phyloP scores from a whole-genome alignment of 768 basidiomycete genomes.

The Leccinum variicolor region DNA sequence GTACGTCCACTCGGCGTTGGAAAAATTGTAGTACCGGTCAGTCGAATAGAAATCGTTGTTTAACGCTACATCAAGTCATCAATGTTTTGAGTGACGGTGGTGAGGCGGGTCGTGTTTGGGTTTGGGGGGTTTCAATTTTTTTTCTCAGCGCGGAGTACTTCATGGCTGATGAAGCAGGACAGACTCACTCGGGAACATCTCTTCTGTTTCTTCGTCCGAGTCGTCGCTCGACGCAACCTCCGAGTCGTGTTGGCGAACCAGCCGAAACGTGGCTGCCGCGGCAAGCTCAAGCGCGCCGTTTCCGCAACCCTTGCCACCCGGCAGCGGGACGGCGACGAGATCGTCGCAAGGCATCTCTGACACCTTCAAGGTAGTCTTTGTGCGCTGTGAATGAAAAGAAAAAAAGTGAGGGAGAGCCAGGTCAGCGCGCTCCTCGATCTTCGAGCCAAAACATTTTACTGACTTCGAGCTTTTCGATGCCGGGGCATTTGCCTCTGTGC shows the following conservation, averaged over 20 bases:
- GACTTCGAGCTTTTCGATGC: slow-evolving; percentile 25
- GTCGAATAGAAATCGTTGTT: slow-evolving; percentile 13
- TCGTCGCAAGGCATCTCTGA: neutral
- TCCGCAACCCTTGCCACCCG: neutral
- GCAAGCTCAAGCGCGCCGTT: slow-evolving; percentile 3
- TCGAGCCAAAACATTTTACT: slow-evolving; percentile 3
- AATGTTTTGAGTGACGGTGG: neutral
- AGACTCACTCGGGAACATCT: slow-evolving; percentile 28
- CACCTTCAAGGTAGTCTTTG: slow-evolving; percentile 1
- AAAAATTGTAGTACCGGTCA: neutral
- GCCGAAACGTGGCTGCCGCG: neutral
- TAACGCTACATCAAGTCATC: neutral
- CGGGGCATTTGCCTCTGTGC: slow-evolving; percentile 29
- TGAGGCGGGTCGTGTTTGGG: neutral
- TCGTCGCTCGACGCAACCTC: slow-evolving; percentile 13
- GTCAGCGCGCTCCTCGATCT: slow-evolving; percentile 9
- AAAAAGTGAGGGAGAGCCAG: neutral
- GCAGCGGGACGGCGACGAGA: neutral
- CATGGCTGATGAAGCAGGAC: neutral
- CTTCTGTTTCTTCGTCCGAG: slow-evolving; percentile 14
- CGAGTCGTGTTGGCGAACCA: neutral
- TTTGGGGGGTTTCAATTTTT: neutral
- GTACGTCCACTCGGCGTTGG: slow-evolving; percentile 23
- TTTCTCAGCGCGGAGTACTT: slow-evolving; percentile 3
- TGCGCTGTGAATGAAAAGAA: slow-evolving; percentile 9